phyloP scores from a whole-genome alignment of 305 asterid genomes.

The Solanum chacoense region DNA sequence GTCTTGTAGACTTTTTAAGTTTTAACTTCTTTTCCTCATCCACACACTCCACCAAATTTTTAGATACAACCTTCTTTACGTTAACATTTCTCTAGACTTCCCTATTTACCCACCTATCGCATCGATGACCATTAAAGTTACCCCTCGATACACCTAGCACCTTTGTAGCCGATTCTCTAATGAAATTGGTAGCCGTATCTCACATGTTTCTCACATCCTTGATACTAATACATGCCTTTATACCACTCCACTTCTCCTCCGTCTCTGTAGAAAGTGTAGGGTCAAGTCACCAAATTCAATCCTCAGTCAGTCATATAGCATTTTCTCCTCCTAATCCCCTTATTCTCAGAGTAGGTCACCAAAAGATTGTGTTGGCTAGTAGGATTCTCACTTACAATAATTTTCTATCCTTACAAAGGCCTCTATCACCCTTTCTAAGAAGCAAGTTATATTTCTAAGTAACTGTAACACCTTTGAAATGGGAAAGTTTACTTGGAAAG shows the following conservation, averaged over 20 bases:
- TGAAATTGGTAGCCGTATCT: background rate
- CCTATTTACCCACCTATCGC: background rate
- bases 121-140: background rate
- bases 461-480: no score
- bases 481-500: no score
- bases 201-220: background rate
- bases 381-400: background rate
- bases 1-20: no score
- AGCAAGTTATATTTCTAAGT: no score
- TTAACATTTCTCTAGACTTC: background rate
- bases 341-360: background rate
- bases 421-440: no score
- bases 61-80: background rate
- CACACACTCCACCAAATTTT: background rate
- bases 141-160: background rate
- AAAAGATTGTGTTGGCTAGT: background rate
- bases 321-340: background rate
- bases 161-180: background rate
- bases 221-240: no score
- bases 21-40: background rate
- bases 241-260: background rate
- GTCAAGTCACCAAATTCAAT: background rate
- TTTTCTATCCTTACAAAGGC: no score
- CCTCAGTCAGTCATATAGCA: background rate
- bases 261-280: background rate